Percentiles rank a stretch among this genome's conserved stretches.
Conservation (phyloP, 768 basidiomycete species). For the Lanmaoa rubissima region DNA sequence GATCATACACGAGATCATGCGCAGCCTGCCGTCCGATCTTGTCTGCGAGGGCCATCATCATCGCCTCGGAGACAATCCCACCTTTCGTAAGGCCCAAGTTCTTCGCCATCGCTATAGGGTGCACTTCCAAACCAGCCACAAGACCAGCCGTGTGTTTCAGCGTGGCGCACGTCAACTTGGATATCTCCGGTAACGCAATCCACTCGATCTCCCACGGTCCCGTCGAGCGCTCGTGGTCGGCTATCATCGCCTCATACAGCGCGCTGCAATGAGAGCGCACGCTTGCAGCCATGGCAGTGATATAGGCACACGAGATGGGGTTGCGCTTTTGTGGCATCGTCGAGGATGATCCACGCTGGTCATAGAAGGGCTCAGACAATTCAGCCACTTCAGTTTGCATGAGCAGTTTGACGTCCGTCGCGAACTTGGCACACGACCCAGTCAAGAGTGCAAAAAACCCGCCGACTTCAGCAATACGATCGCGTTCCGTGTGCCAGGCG, state of each 20-base stretch:
- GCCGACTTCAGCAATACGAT: constrained; percentile 43
- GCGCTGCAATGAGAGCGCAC: constrained; percentile 40
- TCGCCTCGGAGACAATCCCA: constrained; percentile 43
- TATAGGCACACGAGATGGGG: constrained; percentile 44
- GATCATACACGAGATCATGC: constrained; percentile 44
- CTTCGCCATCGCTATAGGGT: constrained; percentile 38
- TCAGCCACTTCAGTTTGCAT: constrained; percentile 50
- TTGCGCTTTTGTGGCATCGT: constrained; percentile 55
- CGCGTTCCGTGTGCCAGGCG: constrained; percentile 43
- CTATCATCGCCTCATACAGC: constrained; percentile 47
- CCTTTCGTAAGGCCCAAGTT: constrained; percentile 42
- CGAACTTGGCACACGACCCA: constrained; percentile 46
- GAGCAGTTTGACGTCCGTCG: constrained; percentile 43
- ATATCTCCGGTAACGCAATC: constrained; percentile 46
- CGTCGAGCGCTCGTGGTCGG: constrained; percentile 47
- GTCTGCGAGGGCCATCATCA: constrained; percentile 47
- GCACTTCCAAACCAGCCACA: constrained; percentile 40
- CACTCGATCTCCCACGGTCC: constrained; percentile 54
- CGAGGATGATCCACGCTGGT: constrained; percentile 45
- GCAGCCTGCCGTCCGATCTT: constrained; percentile 44
- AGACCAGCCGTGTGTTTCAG: constrained; percentile 38
- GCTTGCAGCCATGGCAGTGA: constrained; percentile 42
- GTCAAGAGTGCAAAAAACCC: constrained; percentile 44
- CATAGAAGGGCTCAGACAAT: constrained; percentile 43
- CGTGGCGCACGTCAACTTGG: constrained; percentile 40